phyloP scores from a whole-genome alignment of 441 rosid genomes.

The Populus hybrid region DNA sequence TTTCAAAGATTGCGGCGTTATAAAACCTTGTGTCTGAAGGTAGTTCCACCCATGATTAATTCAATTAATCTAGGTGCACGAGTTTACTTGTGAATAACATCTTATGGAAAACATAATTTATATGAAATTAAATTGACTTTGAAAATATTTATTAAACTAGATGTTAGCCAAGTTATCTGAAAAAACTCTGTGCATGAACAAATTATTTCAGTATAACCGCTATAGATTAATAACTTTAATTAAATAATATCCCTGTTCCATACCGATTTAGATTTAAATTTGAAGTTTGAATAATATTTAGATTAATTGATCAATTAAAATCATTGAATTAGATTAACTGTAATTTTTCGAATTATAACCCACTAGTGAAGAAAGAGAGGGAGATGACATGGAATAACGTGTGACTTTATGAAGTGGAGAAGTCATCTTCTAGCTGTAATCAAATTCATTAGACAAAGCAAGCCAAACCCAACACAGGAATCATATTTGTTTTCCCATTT shows the following conservation, averaged over 20 bases:
- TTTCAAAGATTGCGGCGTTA: neutral
- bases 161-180: neutral
- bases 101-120: no score
- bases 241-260: neutral
- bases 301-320: no score
- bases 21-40: neutral
- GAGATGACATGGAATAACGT: neutral
- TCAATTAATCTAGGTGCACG: neutral
- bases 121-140: no score
- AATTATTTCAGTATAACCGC: neutral
- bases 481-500: slow-evolving; percentile 16
- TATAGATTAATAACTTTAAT: no score
- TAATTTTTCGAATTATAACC: neutral
- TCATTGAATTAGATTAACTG: no score
- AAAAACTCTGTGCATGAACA: neutral
- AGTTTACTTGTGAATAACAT: neutral
- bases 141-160: neutral
- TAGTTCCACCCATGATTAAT: neutral
- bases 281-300: no score
- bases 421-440: slow-evolving; percentile 4
- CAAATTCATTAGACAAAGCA: slow-evolving; percentile 29
- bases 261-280: no score
- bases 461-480: slow-evolving; percentile 29
- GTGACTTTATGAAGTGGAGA: slow-evolving; percentile 13
- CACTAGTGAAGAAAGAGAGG: neutral